phyloP scores from a whole-genome alignment of 352 stramenopile genomes.

The Phytophthora citricola region DNA sequence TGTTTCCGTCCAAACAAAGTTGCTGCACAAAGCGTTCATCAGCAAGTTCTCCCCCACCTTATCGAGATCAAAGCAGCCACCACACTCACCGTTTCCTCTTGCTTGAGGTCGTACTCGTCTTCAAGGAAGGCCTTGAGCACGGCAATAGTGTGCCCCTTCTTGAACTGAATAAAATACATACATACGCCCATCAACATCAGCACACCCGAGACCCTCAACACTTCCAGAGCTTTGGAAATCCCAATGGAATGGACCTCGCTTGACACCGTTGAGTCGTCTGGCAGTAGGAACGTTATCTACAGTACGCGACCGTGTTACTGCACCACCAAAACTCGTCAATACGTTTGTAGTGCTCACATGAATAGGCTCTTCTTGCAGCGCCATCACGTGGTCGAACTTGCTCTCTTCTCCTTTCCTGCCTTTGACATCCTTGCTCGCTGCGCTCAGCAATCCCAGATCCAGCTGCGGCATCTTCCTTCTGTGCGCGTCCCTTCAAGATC shows the following conservation, averaged over 20 bases:
- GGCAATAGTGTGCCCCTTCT: constrained; percentile 67
- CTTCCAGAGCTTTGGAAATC: neutral
- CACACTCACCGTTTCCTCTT: constrained; percentile 39
- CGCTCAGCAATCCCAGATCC: constrained; percentile 32
- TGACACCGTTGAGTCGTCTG: constrained; percentile 58
- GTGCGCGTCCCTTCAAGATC: constrained; percentile 23
- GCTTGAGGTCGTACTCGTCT: constrained; percentile 55
- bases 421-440: constrained; percentile 28
- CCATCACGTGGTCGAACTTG: constrained; percentile 69
- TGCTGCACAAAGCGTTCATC: constrained; percentile 26
- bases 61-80: neutral
- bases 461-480: constrained; percentile 33
- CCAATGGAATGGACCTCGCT: constrained; percentile 32
- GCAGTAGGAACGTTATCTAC: constrained; percentile 62
- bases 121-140: constrained; percentile 70
- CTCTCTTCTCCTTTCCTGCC: constrained; percentile 34
- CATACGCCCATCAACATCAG: neutral
- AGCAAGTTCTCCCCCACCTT: neutral
- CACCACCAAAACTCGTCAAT: neutral
- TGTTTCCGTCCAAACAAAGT: constrained; percentile 44
- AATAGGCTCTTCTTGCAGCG: constrained; percentile 64
- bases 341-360: constrained; percentile 25
- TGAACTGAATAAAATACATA: constrained; percentile 47
- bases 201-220: neutral
- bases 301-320: neutral